Evolutionary conservation across 306 rosid genomes (phyloP).

Genomic region (Purshia tridentata): DNA sequence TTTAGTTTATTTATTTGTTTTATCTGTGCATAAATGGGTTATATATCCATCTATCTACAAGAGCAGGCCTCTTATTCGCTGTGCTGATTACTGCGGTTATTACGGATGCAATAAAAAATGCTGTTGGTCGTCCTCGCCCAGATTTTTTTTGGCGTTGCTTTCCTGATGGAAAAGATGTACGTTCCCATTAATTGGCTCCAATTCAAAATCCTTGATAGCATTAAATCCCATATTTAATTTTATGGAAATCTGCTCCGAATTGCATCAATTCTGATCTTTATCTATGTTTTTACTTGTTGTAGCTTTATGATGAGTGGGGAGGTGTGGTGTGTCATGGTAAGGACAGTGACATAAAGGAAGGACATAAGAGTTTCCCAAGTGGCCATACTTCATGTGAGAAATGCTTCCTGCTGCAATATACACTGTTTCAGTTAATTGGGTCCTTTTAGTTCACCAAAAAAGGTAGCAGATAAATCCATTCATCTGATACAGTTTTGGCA

Average conservation of each 20-base stretch:
- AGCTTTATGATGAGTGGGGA: constrained; percentile 68
- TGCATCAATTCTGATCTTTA: background rate
- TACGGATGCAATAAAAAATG: constrained; percentile 82
- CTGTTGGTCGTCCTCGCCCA: constrained; percentile 94
- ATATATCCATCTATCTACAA: background rate
- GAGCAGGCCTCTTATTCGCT: constrained; percentile 76
- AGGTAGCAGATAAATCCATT: background rate
- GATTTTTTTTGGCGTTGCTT: constrained; percentile 99
- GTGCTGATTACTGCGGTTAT: constrained; percentile 71
- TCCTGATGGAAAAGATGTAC: constrained; percentile 74
- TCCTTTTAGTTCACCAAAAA: background rate
- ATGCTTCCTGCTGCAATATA: constrained; percentile 5
- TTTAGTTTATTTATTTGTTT: background rate
- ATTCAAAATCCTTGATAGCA: no score
- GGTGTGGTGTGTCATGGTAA: constrained; percentile 76
- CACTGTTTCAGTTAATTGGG: background rate
- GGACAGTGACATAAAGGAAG: constrained; percentile 72
- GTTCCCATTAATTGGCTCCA: background rate
- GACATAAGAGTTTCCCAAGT: constrained; percentile 96
- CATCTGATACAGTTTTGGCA: background rate
- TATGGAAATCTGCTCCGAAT: background rate
- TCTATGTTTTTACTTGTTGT: background rate
- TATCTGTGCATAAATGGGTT: background rate
- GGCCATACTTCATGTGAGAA: constrained; percentile 91
- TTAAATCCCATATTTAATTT: background rate